A percentile compares a stretch with the other conserved stretches of the same genome.
Evolutionary conservation across 2,329 filamentous ascomycete genomes (phyloP).

Genomic region (Rhynchosporium graminicola): DNA sequence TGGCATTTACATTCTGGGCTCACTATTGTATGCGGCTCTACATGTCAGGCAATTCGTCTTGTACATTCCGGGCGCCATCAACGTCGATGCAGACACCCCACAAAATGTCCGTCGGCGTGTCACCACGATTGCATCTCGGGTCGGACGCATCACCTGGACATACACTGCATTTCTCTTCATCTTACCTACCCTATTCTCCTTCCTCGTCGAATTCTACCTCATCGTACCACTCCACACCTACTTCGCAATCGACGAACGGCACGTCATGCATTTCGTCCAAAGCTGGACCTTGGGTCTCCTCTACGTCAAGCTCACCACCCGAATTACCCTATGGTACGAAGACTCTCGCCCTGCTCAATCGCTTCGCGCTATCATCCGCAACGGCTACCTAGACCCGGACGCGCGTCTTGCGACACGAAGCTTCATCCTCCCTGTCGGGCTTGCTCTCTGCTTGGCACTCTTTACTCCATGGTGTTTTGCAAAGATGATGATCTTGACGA

Average conservation of each 20-base stretch:
- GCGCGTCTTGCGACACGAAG: slow-evolving; percentile 77
- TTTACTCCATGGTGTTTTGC: slow-evolving; percentile 64
- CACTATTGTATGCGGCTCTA: slow-evolving; percentile 61
- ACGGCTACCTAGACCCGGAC: slow-evolving; percentile 79
- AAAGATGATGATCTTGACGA: slow-evolving; percentile 48
- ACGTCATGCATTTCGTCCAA: slow-evolving; percentile 85
- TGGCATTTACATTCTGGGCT: slow-evolving; percentile 79
- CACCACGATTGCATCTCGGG: slow-evolving; percentile 21
- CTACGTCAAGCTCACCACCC: slow-evolving; percentile 78
- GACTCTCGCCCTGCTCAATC: slow-evolving; percentile 73
- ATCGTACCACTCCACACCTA: slow-evolving; percentile 67
- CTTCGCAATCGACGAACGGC: slow-evolving; percentile 46
- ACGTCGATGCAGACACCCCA: slow-evolving; percentile 35
- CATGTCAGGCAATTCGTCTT: slow-evolving; percentile 48
- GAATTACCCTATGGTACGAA: slow-evolving; percentile 67
- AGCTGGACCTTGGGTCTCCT: slow-evolving; percentile 92
- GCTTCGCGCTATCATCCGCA: slow-evolving; percentile 70
- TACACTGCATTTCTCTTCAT: slow-evolving; percentile 74
- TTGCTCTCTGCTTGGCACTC: slow-evolving; percentile 64
- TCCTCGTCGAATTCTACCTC: slow-evolving; percentile 84
- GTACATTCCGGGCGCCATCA: slow-evolving; percentile 35
- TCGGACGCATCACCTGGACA: slow-evolving; percentile 65
- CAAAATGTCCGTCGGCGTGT: slow-evolving; percentile 34
- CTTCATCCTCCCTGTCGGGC: slow-evolving; percentile 75
- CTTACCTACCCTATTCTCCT: slow-evolving; percentile 76